phyloP scores from a whole-genome alignment of 202 grass and related monocot species.

The Thinopyrum obtusiflorum region DNA sequence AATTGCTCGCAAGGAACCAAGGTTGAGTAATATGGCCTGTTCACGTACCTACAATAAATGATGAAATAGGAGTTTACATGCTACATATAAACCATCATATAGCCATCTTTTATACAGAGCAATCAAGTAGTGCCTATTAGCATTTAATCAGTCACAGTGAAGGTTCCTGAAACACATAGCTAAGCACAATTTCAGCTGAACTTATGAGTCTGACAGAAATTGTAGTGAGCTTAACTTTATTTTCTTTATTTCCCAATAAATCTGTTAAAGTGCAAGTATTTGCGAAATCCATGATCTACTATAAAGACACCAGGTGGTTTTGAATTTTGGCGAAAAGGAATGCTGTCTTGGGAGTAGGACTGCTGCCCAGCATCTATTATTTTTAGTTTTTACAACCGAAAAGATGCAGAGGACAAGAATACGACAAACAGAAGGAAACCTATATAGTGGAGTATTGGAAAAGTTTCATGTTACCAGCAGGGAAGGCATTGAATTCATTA shows the following conservation, averaged over 20 bases:
- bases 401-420: background rate
- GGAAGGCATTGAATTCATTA: conserved; percentile 97
- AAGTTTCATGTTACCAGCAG: conserved; percentile 57
- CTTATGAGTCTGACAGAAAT: background rate
- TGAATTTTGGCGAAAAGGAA: background rate
- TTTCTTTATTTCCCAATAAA: background rate
- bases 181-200: background rate
- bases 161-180: background rate
- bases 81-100: conserved; percentile 9
- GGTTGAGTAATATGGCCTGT: conserved; percentile 91
- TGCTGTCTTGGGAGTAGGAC: background rate
- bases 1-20: conserved; percentile 95
- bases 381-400: conserved; percentile 3
- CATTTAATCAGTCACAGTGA: conserved; percentile 5
- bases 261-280: conserved; percentile 15
- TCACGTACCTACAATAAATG: conserved; percentile 74
- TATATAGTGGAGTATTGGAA: background rate
- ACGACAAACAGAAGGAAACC: background rate
- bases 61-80: conserved; percentile 22
- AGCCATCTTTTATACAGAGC: background rate
- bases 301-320: background rate
- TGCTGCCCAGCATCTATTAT: background rate
- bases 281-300: conserved; percentile 1
- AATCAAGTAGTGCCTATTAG: background rate
- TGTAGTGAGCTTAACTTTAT: background rate